Evolutionary conservation across 768 basidiomycete genomes (phyloP).

Genomic region (Leccinum boreale): DNA sequence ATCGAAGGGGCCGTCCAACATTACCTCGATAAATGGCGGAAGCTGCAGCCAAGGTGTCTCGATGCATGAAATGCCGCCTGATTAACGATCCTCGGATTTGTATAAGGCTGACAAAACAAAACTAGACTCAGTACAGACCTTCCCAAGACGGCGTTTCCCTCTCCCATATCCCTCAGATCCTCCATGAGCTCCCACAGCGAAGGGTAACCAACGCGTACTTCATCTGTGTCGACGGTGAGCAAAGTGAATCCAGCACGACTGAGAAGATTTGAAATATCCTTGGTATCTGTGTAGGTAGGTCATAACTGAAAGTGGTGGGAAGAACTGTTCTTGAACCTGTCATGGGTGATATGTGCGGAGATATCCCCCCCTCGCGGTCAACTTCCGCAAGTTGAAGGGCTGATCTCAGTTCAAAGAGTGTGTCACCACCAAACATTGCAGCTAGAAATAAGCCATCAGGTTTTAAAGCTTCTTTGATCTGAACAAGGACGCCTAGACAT

Average conservation of each 20-base stretch:
- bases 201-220: constrained; percentile 87
- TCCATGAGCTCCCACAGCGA: constrained; percentile 95
- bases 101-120: neutral
- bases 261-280: constrained; percentile 90
- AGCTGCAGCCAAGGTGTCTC: constrained; percentile 88
- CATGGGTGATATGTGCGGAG: constrained; percentile 97
- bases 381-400: constrained; percentile 90
- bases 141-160: constrained; percentile 87
- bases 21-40: constrained; percentile 91
- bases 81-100: neutral
- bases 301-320: neutral
- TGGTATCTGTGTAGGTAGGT: constrained; percentile 58
- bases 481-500: constrained; percentile 69
- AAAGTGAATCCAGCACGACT: constrained; percentile 90
- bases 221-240: constrained; percentile 93
- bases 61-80: constrained; percentile 66
- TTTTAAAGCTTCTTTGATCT: constrained; percentile 78
- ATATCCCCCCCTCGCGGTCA: constrained; percentile 93
- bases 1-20: constrained; percentile 6
- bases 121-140: constrained; percentile 43
- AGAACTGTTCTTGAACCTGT: constrained; percentile 55
- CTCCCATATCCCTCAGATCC: constrained; percentile 96
- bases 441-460: constrained; percentile 95
- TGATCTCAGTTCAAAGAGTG: constrained; percentile 93
- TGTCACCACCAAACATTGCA: constrained; percentile 94